These are phyloP conservation scores for Dentipellis fragilis DNA, from an alignment of 768 basidiomycete species.

Conservation along the genomic window DNA sequence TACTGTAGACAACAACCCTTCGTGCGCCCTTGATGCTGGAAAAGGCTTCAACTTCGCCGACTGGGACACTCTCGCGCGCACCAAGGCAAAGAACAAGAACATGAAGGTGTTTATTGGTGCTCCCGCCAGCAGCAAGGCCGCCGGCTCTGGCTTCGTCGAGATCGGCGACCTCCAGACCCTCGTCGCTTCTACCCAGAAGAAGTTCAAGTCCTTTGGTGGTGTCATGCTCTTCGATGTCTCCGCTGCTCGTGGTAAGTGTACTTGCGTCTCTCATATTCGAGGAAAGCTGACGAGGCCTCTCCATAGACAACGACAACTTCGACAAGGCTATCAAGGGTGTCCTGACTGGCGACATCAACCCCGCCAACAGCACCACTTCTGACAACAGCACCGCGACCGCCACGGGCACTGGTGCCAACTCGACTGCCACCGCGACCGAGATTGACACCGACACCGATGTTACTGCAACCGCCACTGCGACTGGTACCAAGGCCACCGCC, in stretches of 20 bases:
- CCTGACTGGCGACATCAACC: neutral
- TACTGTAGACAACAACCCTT: neutral
- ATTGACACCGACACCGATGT: neutral
- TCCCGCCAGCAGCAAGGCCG: slow-evolving; percentile 31
- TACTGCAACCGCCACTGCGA: neutral
- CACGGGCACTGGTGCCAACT: neutral
- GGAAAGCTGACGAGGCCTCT: neutral
- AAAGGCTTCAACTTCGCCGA: neutral
- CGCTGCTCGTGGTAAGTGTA: slow-evolving; percentile 28
- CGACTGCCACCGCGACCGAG: neutral
- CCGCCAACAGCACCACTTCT: neutral
- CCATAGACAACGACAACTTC: neutral
- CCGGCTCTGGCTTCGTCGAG: slow-evolving; percentile 30
- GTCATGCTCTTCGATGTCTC: slow-evolving; percentile 38
- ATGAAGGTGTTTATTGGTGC: slow-evolving; percentile 39
- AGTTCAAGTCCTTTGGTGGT: slow-evolving; percentile 35
- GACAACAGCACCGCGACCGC: neutral
- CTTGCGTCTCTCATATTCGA: neutral
- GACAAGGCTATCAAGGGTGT: neutral
- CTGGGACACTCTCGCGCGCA: slow-evolving; percentile 23
- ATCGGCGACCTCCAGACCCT: slow-evolving; percentile 24
- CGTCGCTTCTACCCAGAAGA: slow-evolving; percentile 24
- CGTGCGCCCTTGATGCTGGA: neutral
- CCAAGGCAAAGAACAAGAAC: slow-evolving; percentile 29
- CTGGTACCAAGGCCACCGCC: neutral